Base-by-base conservation (phyloP, 2,329 filamentous ascomycete species). In the Trichophyton verrucosum region DNA sequence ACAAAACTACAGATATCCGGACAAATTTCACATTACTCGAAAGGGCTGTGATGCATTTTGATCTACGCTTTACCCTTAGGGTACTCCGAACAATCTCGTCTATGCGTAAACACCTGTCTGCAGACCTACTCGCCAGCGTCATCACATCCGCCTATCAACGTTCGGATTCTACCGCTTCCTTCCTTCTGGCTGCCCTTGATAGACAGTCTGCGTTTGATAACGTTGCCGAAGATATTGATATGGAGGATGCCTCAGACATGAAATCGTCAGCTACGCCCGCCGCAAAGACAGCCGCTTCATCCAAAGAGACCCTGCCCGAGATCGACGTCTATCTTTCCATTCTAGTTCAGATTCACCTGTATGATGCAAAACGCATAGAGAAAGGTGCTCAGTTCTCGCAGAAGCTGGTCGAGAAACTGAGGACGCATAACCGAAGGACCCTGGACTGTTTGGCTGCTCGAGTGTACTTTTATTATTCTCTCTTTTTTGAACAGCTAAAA, bases 401-500 rank as follows among this genome's bases (percentile, higher is more conserved):
- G 66, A 84, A 85, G 68, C 81, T 99, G 60, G 85, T 91, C 58
- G 88, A 92, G 71, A 87, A 87, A 71, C 86, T 97, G 73, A 90
- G 95, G 70, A 82, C 85, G 59, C 81, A 95, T 72, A 99, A 99
- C 80, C 88, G 94, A 64, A 86, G 94, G 68, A 97, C 94, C 24
- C 80, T 99, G 64, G 94, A 99, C 75, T 91, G 91, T 57, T 84
- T 99, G 62, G 89, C 91, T 62, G 91, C 92, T 66, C 95, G 95
- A 76, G 91, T 92, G 65, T 99, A 96, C 81, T 97, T 96, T 77
- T 99, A 99, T 81, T 96, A 90, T 77, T 90, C 90, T 24, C 81
- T 97, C 68, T 97, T 97, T 80, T 90, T 87, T 77, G 94, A 99
- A 81, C 86, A 95, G 75, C 83, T 95, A 64, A 84, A 86, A 63